A percentile compares a stretch with the other conserved stretches of the same genome.
phyloP scores from a whole-genome alignment of 2,329 filamentous ascomycete genomes.

The Endocalyx cinctus region DNA sequence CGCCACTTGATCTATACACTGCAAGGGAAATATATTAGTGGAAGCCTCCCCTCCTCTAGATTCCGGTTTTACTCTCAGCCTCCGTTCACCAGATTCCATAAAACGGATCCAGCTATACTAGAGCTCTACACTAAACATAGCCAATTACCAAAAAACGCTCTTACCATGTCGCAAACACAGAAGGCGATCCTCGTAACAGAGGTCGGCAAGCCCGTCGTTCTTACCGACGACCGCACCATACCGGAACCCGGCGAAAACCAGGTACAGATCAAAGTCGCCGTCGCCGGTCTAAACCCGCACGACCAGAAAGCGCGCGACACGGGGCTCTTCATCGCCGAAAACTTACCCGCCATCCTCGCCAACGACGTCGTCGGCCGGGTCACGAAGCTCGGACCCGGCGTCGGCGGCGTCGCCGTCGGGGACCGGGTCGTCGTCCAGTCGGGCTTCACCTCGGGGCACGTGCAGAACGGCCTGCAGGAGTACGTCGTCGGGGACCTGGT shows the following conservation, averaged over 20 bases:
- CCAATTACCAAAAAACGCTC: no score
- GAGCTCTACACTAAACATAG: no score
- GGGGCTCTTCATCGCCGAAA: conserved; percentile 29
- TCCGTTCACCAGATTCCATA: no score
- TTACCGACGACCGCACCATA: conserved; percentile 17
- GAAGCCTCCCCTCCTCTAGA: no score
- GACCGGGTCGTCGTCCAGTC: conserved; percentile 28
- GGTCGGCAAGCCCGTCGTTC: conserved; percentile 19
- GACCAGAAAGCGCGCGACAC: conserved; percentile 33
- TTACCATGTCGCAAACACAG: conserved; percentile 14
- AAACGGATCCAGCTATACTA: no score
- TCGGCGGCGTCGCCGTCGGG: conserved; percentile 21
- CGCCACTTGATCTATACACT: no score
- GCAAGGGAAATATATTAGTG: no score
- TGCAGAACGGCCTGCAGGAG: conserved; percentile 30
- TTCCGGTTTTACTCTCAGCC: no score
- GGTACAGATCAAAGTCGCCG: conserved; percentile 32
- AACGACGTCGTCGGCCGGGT: conserved; percentile 32
- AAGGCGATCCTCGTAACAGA: conserved; percentile 20
- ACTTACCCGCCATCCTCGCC: conserved; percentile 28
- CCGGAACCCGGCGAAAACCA: conserved; percentile 26
- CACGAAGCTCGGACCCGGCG: conserved; percentile 20
- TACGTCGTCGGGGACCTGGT: conserved; percentile 29
- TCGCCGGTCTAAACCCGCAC: conserved; percentile 28
- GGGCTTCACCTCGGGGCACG: conserved; percentile 3